Evolutionary conservation across 148 eudicot genomes (phyloP), one percentile per base, ranked within the genome.

Genomic region (Tetragonia tetragonoides): DNA sequence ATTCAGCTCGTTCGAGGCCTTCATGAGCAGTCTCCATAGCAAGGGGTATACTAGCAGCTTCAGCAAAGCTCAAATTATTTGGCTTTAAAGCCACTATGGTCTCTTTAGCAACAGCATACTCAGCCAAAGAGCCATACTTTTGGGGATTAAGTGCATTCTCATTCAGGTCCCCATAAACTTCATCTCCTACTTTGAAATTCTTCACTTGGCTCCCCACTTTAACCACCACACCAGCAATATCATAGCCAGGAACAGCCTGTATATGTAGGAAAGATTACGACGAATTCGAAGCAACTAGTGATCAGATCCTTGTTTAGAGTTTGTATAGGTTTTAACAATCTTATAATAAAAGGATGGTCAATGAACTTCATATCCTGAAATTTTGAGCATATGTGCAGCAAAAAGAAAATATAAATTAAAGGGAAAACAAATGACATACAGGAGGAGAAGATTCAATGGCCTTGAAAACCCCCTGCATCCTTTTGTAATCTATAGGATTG

Each of bases 1-100:
- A 89, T 14, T 88, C 90, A 2, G 91, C 83, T 66, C 71, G 85
- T 70, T 89, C 91, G 24, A 91, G 90, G 34, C 93, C 95, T 87
- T 89, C 91, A 80, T 91, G 81, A 17, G 95, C 95, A 2, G 93
- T 91, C 76, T 88, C 90, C 70, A 91, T 85, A 0, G 93, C 95
- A 28, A 91, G 87, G 62, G 95, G 95, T 14, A 91, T 85, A 16
- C 75, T 75, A 39, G 95, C 95, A 75, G 91, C 95, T 78, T 86
- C 85, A 34, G 63, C 87, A 76, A 91, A 91, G 75, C 84, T 85
- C 21, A 91, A 28, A 74, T 80, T 91, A 72, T 91, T 84, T 72
- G 95, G 95, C 68, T 91, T 91, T 14, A 85, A 70, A 34, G 95
- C 93, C 80, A 91, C 49, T 40, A 89, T 63, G 10, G 12, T 65